These are phyloP conservation scores for Ambrosiella xylebori DNA, from an alignment of 2,329 filamentous ascomycete genomes.

Conservation along the genomic window DNA sequence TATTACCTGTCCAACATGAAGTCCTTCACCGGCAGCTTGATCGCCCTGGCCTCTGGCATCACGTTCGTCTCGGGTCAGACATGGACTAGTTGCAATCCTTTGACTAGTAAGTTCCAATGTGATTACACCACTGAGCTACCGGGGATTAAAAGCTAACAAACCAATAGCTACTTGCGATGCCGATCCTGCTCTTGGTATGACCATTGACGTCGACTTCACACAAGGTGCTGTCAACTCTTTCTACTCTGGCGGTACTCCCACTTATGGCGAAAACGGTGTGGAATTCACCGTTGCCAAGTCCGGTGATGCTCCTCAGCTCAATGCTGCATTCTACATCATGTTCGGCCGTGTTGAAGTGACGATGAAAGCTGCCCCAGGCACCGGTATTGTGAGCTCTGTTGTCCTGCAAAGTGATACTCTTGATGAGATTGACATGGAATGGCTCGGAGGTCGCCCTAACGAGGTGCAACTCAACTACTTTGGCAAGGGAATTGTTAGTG, in stretches of 20 bases:
- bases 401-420: conserved; percentile 81
- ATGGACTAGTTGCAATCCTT: conserved; percentile 25
- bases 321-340: conserved; percentile 97
- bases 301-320: conserved; percentile 73
- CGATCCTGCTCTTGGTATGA: conserved; percentile 64
- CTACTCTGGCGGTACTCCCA: conserved; percentile 47
- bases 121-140: neutral
- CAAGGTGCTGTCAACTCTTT: conserved; percentile 66
- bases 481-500: conserved; percentile 65
- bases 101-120: conserved; percentile 19
- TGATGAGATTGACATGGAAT: conserved; percentile 96
- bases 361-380: conserved; percentile 72
- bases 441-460: conserved; percentile 59
- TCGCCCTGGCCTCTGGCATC: conserved; percentile 16
- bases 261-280: conserved; percentile 57
- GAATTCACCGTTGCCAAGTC: conserved; percentile 61
- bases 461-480: conserved; percentile 97
- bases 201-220: conserved; percentile 72
- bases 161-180: conserved; percentile 44
- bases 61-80: conserved; percentile 22
- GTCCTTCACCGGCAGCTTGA: conserved; percentile 7
- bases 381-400: conserved; percentile 81
- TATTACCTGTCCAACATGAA: neutral
- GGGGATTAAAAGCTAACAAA: neutral
- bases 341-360: conserved; percentile 80